Conservation (phyloP, 352 stramenopile genomes). For the Globisporangium yorkense region DNA sequence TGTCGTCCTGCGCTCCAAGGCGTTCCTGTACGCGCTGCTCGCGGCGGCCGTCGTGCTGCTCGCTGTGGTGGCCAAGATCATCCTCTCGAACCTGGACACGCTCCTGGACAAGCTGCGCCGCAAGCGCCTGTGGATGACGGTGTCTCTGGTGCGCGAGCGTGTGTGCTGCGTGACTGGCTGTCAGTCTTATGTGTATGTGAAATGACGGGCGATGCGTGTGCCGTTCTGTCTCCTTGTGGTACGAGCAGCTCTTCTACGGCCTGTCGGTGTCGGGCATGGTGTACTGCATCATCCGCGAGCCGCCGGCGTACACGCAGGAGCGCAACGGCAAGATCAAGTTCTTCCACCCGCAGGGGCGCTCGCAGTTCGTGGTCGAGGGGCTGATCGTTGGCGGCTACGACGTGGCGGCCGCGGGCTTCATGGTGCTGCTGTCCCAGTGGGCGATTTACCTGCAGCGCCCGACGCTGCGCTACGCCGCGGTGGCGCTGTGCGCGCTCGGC, state of each 20-base stretch:
- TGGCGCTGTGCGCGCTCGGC: conserved; percentile 50
- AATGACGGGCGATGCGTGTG: not conserved
- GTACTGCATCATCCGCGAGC: conserved; percentile 88
- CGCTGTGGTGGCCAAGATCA: conserved; percentile 43
- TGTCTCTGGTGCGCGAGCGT: conserved; percentile 48
- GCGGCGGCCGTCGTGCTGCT: conserved; percentile 23
- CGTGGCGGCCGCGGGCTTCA: conserved; percentile 52
- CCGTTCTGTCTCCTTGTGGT: not conserved
- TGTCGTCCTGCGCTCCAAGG: conserved; percentile 64
- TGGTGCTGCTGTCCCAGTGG: conserved; percentile 83
- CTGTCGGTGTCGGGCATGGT: conserved; percentile 87
- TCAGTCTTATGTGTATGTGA: not conserved
- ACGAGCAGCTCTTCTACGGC: conserved; percentile 67
- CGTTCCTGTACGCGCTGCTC: conserved; percentile 47
- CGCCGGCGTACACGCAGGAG: conserved; percentile 58
- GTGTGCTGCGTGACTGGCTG: not conserved
- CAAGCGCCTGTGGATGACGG: conserved; percentile 84
- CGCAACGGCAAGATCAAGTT: conserved; percentile 82
- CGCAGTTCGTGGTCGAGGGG: conserved; percentile 82
- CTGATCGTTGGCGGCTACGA: conserved; percentile 74
- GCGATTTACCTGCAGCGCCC: conserved; percentile 67
- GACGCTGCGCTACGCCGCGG: conserved; percentile 42
- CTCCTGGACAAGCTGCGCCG: conserved; percentile 65
- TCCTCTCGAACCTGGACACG: conserved; percentile 62
- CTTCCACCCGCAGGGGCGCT: conserved; percentile 77